A percentile compares a stretch with the other conserved stretches of the same genome.
These are phyloP conservation scores for Cymbopogon citratus DNA, from an alignment of 176 grass and related monocot genomes.

Conservation along the genomic window DNA sequence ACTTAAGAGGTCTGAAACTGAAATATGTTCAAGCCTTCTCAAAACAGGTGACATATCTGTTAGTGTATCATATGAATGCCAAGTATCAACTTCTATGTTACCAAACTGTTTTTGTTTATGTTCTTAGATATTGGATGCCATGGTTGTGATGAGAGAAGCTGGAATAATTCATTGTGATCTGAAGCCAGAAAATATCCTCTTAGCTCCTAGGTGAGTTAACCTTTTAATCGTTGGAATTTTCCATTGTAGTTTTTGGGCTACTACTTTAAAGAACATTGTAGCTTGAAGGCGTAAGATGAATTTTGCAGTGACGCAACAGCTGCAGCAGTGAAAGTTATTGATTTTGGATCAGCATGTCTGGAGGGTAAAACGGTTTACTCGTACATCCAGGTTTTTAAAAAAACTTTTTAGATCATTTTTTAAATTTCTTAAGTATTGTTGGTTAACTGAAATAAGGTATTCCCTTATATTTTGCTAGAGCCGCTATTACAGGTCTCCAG, in stretches of 20 bases:
- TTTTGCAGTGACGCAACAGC: slow-evolving; percentile 60
- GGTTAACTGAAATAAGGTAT: slow-evolving; percentile 27
- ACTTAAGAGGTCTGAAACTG: slow-evolving; percentile 79
- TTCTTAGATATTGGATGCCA: slow-evolving; percentile 84
- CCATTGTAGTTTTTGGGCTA: slow-evolving; percentile 6
- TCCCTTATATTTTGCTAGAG: slow-evolving; percentile 61
- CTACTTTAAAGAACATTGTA: neutral
- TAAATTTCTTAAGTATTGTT: slow-evolving; percentile 14
- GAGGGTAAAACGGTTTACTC: slow-evolving; percentile 94
- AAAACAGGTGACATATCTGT: slow-evolving; percentile 60
- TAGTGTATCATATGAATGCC: neutral
- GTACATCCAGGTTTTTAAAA: slow-evolving; percentile 91
- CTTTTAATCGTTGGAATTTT: slow-evolving; percentile 18
- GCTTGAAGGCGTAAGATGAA: slow-evolving; percentile 29
- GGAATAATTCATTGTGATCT: slow-evolving; percentile 98
- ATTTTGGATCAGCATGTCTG: slow-evolving; percentile 98
- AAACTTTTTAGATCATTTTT: slow-evolving; percentile 14
- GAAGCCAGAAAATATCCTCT: slow-evolving; percentile 97
- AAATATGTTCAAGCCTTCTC: slow-evolving; percentile 79
- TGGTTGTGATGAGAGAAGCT: slow-evolving; percentile 92
- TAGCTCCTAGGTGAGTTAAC: slow-evolving; percentile 56
- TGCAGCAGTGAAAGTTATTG: slow-evolving; percentile 94
- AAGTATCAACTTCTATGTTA: slow-evolving; percentile 4
- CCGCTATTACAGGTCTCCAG: slow-evolving; percentile 97
- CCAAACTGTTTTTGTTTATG: slow-evolving; percentile 15